Base-by-base conservation (phyloP, 1,139 yeast genomes). In the Schwanniomyces etchellsii region DNA sequence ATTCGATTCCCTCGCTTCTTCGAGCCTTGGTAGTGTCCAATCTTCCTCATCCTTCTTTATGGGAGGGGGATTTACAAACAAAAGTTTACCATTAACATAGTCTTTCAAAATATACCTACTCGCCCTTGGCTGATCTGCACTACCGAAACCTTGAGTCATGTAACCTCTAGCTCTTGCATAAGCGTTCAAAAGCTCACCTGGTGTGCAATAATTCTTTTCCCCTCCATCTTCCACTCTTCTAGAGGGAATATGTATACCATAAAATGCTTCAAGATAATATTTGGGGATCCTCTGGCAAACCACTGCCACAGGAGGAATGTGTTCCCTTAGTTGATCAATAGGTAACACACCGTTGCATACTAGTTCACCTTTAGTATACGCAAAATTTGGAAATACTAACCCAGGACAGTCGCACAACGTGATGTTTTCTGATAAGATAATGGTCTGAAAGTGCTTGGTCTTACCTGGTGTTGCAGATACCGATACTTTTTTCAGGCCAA, bases 401-500 rank as follows among this genome's bases (percentile, higher is more conserved):
- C 99, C 99, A 2, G 99, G 99, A 70, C 99, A 93, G 70, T 93
- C 99, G 61, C 98, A 91, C 32, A 93, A 69, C 43, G 86, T 70
- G 5, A 91, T 94, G 27, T 81, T 71, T 29, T 82, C 83, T 1
- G 96, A 78, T 28, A 93, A 71, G 48, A 80, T 77, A 39, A 93
- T 88, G 2, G 99, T 93, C 65, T 93, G 99, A 70, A 93, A 93
- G 69, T 93, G 99, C 57, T 93, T 93, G 12, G 99, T 93, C 56
- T 93, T 93, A 64, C 99, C 99, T 5, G 99, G 99, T 0, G 98
- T 93, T 2, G 98, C 72, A 2, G 98, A 91, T 24, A 93, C 98
- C 1, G 97, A 88, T 9, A 93, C 99, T 53, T 86, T 89, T 52
- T 93, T 93, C 16, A 96, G 79, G 14, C 98, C 98, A 30, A 91